phyloP scores from a whole-genome alignment of 176 grass and related monocot genomes.

The Aechmea fasciata region DNA sequence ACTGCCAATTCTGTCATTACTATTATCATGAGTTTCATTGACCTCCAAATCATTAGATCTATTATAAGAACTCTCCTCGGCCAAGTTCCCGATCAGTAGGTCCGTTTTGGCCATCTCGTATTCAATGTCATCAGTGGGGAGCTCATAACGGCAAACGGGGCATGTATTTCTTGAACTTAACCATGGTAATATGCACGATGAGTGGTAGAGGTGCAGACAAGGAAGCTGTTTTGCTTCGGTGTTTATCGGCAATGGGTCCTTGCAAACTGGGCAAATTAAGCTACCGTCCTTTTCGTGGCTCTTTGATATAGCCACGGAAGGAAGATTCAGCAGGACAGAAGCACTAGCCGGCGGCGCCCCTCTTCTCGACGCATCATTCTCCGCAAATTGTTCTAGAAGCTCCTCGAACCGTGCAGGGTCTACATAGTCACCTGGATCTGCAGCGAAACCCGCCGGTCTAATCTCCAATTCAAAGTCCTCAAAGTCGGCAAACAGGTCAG shows the following conservation, averaged over 20 bases:
- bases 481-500: conserved; percentile 21
- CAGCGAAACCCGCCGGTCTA: conserved; percentile 28
- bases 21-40: conserved; percentile 10
- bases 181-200: conserved; percentile 76
- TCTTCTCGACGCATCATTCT: conserved; percentile 45
- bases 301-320: conserved; percentile 49
- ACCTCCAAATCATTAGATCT: conserved; percentile 36
- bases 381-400: conserved; percentile 69
- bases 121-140: conserved; percentile 65
- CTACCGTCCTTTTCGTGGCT: conserved; percentile 36
- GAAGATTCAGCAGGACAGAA: conserved; percentile 39
- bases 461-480: conserved; percentile 21
- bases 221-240: conserved; percentile 59
- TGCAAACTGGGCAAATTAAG: conserved; percentile 78
- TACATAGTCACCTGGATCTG: conserved; percentile 66
- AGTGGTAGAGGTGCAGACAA: conserved; percentile 74
- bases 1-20: conserved; percentile 5
- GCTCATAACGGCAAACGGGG: conserved; percentile 76
- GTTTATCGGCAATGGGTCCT: conserved; percentile 40
- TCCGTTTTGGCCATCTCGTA: conserved; percentile 49
- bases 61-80: conserved; percentile 24
- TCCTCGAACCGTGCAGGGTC: conserved; percentile 59
- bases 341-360: conserved; percentile 64
- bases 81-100: conserved; percentile 15
- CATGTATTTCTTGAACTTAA: conserved; percentile 73